phyloP scores from a whole-genome alignment of 208 protist species.

The Trypanosoma cruzi region DNA sequence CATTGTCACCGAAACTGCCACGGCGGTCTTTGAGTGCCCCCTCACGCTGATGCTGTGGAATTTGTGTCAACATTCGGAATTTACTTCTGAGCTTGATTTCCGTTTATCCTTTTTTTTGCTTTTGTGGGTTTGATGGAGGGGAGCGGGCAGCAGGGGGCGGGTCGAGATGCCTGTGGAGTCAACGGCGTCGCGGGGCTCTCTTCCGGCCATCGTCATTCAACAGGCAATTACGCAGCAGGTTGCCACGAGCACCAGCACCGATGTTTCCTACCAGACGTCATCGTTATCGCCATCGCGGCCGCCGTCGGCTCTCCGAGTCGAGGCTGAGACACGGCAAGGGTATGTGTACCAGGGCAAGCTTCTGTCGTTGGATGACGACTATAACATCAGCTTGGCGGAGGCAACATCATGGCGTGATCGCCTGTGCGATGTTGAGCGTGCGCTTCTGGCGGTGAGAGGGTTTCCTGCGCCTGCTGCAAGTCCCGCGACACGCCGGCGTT shows the following conservation, averaged over 20 bases:
- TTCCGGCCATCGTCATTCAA: slow-evolving; percentile 26
- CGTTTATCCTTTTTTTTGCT: slow-evolving; percentile 21
- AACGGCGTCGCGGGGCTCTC: slow-evolving; percentile 14
- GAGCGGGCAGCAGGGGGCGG: neutral
- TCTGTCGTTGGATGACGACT: slow-evolving; percentile 60
- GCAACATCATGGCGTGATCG: slow-evolving; percentile 61
- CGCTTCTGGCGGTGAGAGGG: slow-evolving; percentile 24
- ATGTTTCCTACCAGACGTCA: slow-evolving; percentile 1
- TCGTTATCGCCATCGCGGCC: slow-evolving; percentile 4
- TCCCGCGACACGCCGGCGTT: slow-evolving; percentile 50
- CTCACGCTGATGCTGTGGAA: too few relatives aligned
- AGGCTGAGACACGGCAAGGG: slow-evolving; percentile 85
- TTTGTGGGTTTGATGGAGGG: slow-evolving; percentile 3
- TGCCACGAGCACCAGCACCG: neutral
- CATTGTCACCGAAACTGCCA: too few relatives aligned
- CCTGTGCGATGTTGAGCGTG: slow-evolving; percentile 61
- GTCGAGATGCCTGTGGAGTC: slow-evolving; percentile 9
- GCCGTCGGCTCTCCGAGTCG: slow-evolving; percentile 45
- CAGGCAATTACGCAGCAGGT: slow-evolving; percentile 10
- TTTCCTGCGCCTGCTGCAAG: slow-evolving; percentile 35
- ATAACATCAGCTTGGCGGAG: slow-evolving; percentile 75
- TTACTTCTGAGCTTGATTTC: neutral
- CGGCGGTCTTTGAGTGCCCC: too few relatives aligned
- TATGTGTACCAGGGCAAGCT: slow-evolving; percentile 82
- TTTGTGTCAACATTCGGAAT: too few relatives aligned